Percentiles rank a stretch among this genome's conserved stretches.
Conservation (phyloP, 2,329 filamentous ascomycete species). For the Hymenoscyphus fraxineus region DNA sequence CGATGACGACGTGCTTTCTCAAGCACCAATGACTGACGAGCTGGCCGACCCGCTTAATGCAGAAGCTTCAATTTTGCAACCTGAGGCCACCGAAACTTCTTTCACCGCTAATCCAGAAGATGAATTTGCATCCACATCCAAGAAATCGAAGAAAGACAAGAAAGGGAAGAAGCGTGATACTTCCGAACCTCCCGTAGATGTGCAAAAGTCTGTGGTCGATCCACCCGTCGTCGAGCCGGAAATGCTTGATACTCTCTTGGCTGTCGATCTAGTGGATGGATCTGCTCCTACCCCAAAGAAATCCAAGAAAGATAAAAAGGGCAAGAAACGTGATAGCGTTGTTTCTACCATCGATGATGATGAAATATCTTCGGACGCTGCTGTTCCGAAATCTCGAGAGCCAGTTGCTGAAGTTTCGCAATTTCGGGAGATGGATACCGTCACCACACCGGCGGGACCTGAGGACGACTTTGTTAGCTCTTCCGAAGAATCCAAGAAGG, state of each 20-base stretch:
- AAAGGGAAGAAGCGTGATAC: slow-evolving; percentile 30
- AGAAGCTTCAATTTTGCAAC: slow-evolving; percentile 6
- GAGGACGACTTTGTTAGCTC: slow-evolving; percentile 6
- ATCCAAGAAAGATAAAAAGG: slow-evolving; percentile 25
- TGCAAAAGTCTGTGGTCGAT: background rate
- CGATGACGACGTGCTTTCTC: slow-evolving; percentile 7
- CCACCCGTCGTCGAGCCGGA: background rate
- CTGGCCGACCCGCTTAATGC: background rate
- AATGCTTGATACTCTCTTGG: background rate
- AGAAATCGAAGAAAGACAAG: slow-evolving; percentile 31
- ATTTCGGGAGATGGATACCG: background rate
- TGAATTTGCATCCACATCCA: slow-evolving; percentile 18
- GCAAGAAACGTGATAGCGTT: slow-evolving; percentile 4
- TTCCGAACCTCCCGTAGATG: background rate
- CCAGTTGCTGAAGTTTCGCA: background rate
- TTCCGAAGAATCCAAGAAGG: slow-evolving; percentile 7
- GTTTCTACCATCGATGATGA: background rate
- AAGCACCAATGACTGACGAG: background rate
- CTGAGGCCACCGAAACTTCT: slow-evolving; percentile 11
- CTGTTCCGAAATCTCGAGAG: background rate
- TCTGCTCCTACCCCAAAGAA: background rate
- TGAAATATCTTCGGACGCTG: background rate
- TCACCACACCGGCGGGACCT: background rate
- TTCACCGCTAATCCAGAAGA: slow-evolving; percentile 16
- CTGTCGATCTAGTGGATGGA: background rate